Conservation (phyloP, 2,329 filamentous ascomycete genomes). For the Diplodia sapinea region DNA sequence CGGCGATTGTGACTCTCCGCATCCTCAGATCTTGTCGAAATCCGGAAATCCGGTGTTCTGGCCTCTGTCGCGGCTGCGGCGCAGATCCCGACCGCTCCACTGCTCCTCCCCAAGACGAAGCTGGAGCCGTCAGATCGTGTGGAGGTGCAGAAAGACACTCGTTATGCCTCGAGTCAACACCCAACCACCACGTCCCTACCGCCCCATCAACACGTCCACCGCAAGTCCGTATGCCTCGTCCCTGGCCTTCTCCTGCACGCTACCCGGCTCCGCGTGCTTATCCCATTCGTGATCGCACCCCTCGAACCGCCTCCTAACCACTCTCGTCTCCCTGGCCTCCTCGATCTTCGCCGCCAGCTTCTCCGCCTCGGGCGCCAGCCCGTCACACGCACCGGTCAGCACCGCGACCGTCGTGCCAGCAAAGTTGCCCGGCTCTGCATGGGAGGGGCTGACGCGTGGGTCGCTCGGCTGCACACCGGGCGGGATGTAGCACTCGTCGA, state of each 20-base stretch:
- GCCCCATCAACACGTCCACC: conserved; percentile 34
- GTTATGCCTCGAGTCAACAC: too few species aligned
- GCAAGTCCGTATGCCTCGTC: conserved; percentile 43
- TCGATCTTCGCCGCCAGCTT: conserved; percentile 42
- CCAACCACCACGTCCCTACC: not conserved
- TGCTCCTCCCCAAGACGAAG: not conserved
- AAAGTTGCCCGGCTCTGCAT: conserved; percentile 37
- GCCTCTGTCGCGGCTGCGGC: not conserved
- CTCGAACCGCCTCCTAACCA: conserved; percentile 40
- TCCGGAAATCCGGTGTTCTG: not conserved
- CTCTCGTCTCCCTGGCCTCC: conserved; percentile 33
- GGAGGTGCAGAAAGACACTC: not conserved
- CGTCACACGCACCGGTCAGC: conserved; percentile 47
- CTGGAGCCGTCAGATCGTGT: not conserved
- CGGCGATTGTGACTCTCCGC: not conserved
- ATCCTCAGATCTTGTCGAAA: conserved; percentile 3
- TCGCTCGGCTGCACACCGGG: conserved; percentile 37
- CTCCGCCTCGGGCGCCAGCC: conserved; percentile 46
- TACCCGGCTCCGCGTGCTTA: conserved; percentile 42
- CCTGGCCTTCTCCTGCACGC: conserved; percentile 38
- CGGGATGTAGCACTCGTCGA: conserved; percentile 45
- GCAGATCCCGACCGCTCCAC: not conserved
- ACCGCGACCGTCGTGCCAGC: conserved; percentile 40
- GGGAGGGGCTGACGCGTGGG: conserved; percentile 46
- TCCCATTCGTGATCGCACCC: conserved; percentile 48